A percentile compares a stretch with the other conserved stretches of the same genome.
These are phyloP conservation scores for Oryza brachyantha DNA, from an alignment of 176 grass and related monocot species.

Conservation along the genomic window DNA sequence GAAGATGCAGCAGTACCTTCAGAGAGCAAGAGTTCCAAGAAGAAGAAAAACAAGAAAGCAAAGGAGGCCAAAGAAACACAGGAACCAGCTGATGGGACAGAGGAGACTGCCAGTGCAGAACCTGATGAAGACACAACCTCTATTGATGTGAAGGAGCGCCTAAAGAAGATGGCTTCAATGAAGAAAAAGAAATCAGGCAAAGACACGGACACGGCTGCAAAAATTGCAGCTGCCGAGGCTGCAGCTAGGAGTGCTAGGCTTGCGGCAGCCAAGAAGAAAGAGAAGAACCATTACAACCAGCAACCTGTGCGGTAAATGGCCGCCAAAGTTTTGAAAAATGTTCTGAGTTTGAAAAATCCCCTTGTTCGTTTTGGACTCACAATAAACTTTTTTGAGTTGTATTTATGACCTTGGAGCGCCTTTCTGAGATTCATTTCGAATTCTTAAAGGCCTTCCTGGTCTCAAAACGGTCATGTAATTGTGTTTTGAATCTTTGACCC, in stretches of 20 bases:
- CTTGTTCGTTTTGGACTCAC: slow-evolving; percentile 59
- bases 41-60: slow-evolving; percentile 88
- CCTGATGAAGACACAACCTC: slow-evolving; percentile 59
- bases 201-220: slow-evolving; percentile 70
- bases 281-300: slow-evolving; percentile 99
- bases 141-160: slow-evolving; percentile 84
- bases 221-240: slow-evolving; percentile 74
- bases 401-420: slow-evolving; percentile 31
- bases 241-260: slow-evolving; percentile 84
- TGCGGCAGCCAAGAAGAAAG: slow-evolving; percentile 94
- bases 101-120: slow-evolving; percentile 52
- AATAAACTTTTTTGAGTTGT: slow-evolving; percentile 51
- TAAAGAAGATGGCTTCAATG: slow-evolving; percentile 93
- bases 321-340: slow-evolving; percentile 43
- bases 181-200: slow-evolving; percentile 97
- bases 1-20: slow-evolving; percentile 45
- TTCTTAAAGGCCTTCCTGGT: slow-evolving; percentile 36
- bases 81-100: slow-evolving; percentile 46
- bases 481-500: slow-evolving; percentile 50
- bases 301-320: slow-evolving; percentile 82
- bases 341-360: slow-evolving; percentile 49
- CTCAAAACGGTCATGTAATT: slow-evolving; percentile 49
- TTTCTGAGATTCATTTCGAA: slow-evolving; percentile 45
- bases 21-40: slow-evolving; percentile 83
- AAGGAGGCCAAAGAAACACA: slow-evolving; percentile 68